Base-by-base conservation (phyloP, 106 monocot genomes). In the Dendrobium officinale region DNA sequence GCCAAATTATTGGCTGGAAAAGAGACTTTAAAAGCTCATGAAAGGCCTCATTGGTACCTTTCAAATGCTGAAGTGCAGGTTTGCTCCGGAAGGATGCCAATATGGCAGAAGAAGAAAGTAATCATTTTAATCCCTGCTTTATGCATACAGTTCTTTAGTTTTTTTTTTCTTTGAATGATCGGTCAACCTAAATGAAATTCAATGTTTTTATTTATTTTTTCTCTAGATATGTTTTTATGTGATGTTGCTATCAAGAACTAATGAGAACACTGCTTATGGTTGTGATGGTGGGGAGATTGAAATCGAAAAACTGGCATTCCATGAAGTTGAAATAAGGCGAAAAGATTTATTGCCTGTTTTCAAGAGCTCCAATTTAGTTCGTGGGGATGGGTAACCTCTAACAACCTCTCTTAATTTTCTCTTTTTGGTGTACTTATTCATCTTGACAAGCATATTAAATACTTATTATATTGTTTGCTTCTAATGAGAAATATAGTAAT, bases 51-150 rank as follows among this genome's bases (percentile, higher is more conserved):
- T 59, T 93, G 88, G 90, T 94, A 86, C 79, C 85, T 98, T 26
- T 94, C 97, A 2, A 98, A 98, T 91, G 97, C 97, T 18, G 94
- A 98, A 87, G 91, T 98, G 41, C 88, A 86, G 42, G 80, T 92
- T 79, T 84, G 77, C 78, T 87, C 85, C 9, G 88, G 84, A 78
- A 81, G 79, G 68, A 81, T 98, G 76, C 97, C 90, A 66, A 86
- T 94, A 78, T 98, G 94, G 94, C 97, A 94, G 86, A 89, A 92
- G 79, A 85, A 94, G 27, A 94, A 94, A 89, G 94, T 94, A 82
- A 40, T 66, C 4, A 44, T 42, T 15, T 75, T 31, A 75, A 44
- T 26, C n/a, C 3, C 7, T 19, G 13, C n/a, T 43, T 43, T 6
- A 75, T 44, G n/a, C 6, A 3, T 72, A 11, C 31, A 17, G 18